Evolutionary conservation across 2,329 filamentous ascomycete species (phyloP), one percentile per base, ranked within the genome.

Genomic region (Fusarium redolens): DNA sequence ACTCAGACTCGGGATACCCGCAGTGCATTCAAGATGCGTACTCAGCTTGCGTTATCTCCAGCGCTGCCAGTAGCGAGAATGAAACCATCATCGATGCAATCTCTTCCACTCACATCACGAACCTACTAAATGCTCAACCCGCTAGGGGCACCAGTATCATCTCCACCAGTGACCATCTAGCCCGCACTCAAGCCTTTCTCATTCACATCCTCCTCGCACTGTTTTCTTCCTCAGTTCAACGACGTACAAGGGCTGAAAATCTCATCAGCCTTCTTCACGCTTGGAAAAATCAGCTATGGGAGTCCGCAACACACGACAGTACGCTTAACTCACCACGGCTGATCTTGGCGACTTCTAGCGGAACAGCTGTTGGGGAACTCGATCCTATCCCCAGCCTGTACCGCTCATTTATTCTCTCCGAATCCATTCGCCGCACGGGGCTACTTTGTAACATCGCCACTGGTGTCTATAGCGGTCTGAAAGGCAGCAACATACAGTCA

Each of bases 81-180:
- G 44, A 59, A 12, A 41, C 4, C 0, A 59, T 59, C 1, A 30
- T 40, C 1, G 20, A 59, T 40, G n/a, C 17, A 4, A 59, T 59
- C 14, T 51, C 25, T 4, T 22, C 35, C 1, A 52, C 44, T 13
- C 56, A 59, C 3, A 40, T 59, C 2, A 28, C 35, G 0, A 59
- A 59, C 10, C 6, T 59, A 13, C 20, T 59, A 0, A 51, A 40
- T 0, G 5, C 14, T 33, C 44, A 59, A 0, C 15, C 35, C 0
- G 0, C 15, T 0, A 15, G 25, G 1, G 11, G 12, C 0, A 0
- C 35, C 0, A 25, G 3, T 17, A 5, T 20, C 3, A 38, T 59
- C 8, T 40, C 44, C 4, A 59, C 25, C 1, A 25, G 25, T 1
- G 44, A 40, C 1, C 56, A 59, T 38, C 10, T 59, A 1, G 56